Percentiles rank a stretch among this genome's conserved stretches.
Conservation (phyloP, 139 green algal genomes). For the Micractinium sp. region DNA sequence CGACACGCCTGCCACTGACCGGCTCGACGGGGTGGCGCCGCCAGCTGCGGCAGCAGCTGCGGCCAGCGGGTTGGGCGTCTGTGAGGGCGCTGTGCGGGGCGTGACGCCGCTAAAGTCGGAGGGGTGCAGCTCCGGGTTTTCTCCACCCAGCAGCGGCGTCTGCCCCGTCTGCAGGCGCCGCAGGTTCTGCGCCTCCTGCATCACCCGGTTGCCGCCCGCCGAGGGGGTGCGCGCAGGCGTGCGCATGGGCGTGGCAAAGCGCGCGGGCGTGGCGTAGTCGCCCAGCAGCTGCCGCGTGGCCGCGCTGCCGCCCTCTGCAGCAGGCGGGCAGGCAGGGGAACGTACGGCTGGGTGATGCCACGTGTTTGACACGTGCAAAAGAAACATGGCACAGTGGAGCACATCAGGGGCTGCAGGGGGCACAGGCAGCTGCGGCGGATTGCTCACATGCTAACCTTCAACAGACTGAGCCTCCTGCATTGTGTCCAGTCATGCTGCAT, state of each 20-base stretch:
- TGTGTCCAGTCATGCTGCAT: too few species aligned
- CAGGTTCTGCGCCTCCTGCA: conserved; percentile 89
- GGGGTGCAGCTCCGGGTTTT: conserved; percentile 79
- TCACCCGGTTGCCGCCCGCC: conserved; percentile 71
- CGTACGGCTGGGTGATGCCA: too few species aligned
- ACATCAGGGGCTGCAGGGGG: too few species aligned
- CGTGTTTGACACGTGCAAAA: too few species aligned
- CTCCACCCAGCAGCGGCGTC: conserved; percentile 92
- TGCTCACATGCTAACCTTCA: too few species aligned
- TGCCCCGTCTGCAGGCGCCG: conserved; percentile 72
- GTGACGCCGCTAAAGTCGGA: conserved; percentile 83
- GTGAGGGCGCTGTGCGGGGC: conserved; percentile 46
- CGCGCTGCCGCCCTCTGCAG: conserved; percentile 71
- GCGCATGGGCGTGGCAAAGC: conserved; percentile 80
- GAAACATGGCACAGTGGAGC: too few species aligned
- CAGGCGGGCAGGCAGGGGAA: not conserved
- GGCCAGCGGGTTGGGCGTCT: conserved; percentile 78
- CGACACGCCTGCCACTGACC: conserved; percentile 6
- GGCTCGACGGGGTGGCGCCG: conserved; percentile 7
- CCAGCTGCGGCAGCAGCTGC: conserved; percentile 9
- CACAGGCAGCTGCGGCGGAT: too few species aligned
- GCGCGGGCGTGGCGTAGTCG: conserved; percentile 71
- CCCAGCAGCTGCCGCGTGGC: conserved; percentile 81
- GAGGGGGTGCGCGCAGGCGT: conserved; percentile 78
- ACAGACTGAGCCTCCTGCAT: too few species aligned